Base-by-base conservation (phyloP, 1,284 basidiomycete species). In the Ganoderma lucidum region DNA sequence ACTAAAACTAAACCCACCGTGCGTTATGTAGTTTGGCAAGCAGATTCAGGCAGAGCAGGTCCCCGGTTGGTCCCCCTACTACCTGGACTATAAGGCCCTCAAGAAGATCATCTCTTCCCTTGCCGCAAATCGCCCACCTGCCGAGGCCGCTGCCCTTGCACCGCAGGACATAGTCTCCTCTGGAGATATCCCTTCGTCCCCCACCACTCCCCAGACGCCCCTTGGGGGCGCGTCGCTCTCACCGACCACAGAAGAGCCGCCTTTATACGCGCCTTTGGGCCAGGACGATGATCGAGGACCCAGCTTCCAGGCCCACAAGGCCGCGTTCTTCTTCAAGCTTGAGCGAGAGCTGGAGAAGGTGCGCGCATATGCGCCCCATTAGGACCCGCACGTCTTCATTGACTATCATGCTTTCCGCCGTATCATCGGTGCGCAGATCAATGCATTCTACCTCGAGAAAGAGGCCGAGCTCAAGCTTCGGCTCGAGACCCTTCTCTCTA, bases 41-140 rank as follows among this genome's bases (percentile, higher is more conserved):
- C 94, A 96, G 76, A 96, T 99, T 75, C 96, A 97, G 82, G 92
- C 94, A 44, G 94, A 97, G 81, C 96, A 98, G 83, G 92, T 99
- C 68, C 96, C 98, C 65, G 97, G 97, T 83, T 99, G 98, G 98
- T 95, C 95, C 30, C 82, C 88, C 39, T 96, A 96, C 84, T 99
- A 99, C 82, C 90, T 99, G 75, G 98, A 99, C 84, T 99, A 99
- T 88, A 99, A 99, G 85, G 93, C 93, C 75, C 87, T 98, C 80
- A 98, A 98, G 84, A 97, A 97, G 88, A 99, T 99, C 78, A 98
- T 99, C 80, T 99, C 98, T 72, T 98, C 97, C n/a, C 90, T 99
- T 71, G 92, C 94, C 67, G 94, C 96, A 53, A 96, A 96, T 76
- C 90, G 93, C 70, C 93, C 96, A 3, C 93, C 92, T 23, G 91